phyloP scores from a whole-genome alignment of 148 eudicot species.

The Rhododendron ovatum region DNA sequence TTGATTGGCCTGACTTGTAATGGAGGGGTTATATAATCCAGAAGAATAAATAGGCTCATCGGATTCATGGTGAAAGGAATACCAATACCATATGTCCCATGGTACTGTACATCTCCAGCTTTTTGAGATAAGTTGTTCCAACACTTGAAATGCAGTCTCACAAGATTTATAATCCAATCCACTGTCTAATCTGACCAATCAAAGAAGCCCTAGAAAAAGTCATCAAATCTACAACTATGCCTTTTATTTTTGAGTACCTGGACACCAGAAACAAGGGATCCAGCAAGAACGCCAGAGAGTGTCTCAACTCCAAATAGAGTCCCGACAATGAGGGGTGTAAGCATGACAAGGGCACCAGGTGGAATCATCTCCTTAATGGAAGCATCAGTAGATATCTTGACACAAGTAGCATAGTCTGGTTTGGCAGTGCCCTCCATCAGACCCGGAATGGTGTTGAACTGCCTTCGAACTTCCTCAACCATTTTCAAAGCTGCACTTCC shows the following conservation, averaged over 20 bases:
- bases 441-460: conserved; percentile 50
- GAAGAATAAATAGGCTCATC: background rate
- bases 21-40: background rate
- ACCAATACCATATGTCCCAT: background rate
- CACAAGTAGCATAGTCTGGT: conserved; percentile 51
- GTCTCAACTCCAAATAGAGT: conserved; percentile 48
- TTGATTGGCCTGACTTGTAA: background rate
- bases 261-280: conserved; percentile 52
- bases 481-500: conserved; percentile 50
- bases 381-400: conserved; percentile 53
- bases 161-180: background rate
- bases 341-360: conserved; percentile 51
- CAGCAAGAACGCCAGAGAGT: conserved; percentile 51
- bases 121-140: background rate
- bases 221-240: background rate
- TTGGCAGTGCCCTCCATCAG: conserved; percentile 39
- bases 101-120: background rate
- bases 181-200: background rate
- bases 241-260: conserved; percentile 28
- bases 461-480: conserved; percentile 54
- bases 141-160: background rate
- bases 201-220: background rate
- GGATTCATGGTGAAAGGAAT: background rate
- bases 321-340: conserved; percentile 47
- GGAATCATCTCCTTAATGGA: conserved; percentile 58